Percentiles rank a stretch among this genome's conserved stretches.
These are phyloP conservation scores for Stachybotrys chartarum DNA, from an alignment of 2,329 filamentous ascomycete species.

Conservation along the genomic window DNA sequence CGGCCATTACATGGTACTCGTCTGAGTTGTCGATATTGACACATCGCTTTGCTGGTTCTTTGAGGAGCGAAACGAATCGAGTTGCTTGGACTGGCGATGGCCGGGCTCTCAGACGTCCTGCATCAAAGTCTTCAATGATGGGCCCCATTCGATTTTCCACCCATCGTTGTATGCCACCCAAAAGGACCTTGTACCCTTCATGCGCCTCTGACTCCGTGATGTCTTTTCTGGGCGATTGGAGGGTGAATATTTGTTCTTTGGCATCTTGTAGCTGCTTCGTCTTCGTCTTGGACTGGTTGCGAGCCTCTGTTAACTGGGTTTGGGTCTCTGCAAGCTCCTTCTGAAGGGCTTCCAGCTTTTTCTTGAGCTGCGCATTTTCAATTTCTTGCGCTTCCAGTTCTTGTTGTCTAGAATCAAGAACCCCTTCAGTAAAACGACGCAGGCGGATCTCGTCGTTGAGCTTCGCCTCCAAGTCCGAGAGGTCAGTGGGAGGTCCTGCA, in stretches of 20 bases:
- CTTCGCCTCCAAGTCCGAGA: constrained; percentile 13
- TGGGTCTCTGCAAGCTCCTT: constrained; percentile 21
- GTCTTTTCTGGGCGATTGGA: constrained; percentile 24
- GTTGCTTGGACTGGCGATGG: constrained; percentile 17
- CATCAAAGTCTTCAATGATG: constrained; percentile 23
- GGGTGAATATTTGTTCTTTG: constrained; percentile 22
- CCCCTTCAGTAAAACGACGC: constrained; percentile 26
- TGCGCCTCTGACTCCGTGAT: constrained; percentile 27
- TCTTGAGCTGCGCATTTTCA: constrained; percentile 18
- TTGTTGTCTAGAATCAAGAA: constrained; percentile 26
- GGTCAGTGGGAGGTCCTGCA: constrained; percentile 7
- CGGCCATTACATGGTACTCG: constrained; percentile 25
- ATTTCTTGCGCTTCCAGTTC: constrained; percentile 24
- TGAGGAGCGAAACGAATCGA: constrained; percentile 23
- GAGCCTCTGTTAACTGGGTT: constrained; percentile 22
- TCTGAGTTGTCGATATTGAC: constrained; percentile 22
- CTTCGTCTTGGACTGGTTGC: constrained; percentile 15
- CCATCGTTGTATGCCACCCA: constrained; percentile 27
- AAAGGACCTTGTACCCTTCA: constrained; percentile 23
- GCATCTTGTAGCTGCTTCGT: constrained; percentile 20
- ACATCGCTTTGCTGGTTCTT: constrained; percentile 25
- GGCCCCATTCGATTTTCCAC: constrained; percentile 24
- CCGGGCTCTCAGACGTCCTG: constrained; percentile 14
- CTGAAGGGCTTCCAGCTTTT: constrained; percentile 20
- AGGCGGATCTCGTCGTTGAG: constrained; percentile 23